Base-by-base conservation (phyloP, 1,284 basidiomycete species). In the Puccinia brachypodii region DNA sequence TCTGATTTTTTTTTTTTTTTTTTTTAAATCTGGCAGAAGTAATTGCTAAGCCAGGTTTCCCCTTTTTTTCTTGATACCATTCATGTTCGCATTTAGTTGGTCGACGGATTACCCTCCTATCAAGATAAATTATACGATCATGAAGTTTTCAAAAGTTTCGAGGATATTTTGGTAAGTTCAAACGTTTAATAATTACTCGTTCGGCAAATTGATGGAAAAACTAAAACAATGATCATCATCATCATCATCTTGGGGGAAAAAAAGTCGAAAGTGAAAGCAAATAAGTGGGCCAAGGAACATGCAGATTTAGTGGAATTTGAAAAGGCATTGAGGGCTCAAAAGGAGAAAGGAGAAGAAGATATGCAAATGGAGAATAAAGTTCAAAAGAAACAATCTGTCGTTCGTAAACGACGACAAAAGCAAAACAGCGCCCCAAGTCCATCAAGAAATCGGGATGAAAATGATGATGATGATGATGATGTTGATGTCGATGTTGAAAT, bases 111-210 rank as follows among this genome's bases (percentile, higher is more conserved):
- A 68, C 92, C 92, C 68, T 92, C 91, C 87, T 98, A 99, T 85
- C 92, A 95, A 83, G 96, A 99, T 89, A 99, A 99, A 88, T 88
- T 99, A 47, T 94, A 96, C 87, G 95, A 98, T 84, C 89, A 91
- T 78, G 89, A 88, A 0, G 96, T 99, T 16, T 98, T 91, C 87
- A 89, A 90, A 71, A 89, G 92, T 66, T 98, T 99, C 87, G 89
- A 89, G 40, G 96, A 98, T 86, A 98, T 99, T 82, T 89, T 99
- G 89, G 91, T 80, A 8, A 28, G 77, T 62, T n/a, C 7, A 33
- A 38, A n/a, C 3, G 7, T 66, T 13, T 44, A n/a, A n/a, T n/a
- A n/a, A n/a, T n/a, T n/a, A n/a, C n/a, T n/a, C n/a, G n/a, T 50
- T 62, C 71, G 14, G 31, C 42, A 74, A 74, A 71, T 36, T 13